phyloP scores from a whole-genome alignment of 2,329 filamentous ascomycete genomes.

The Colletotrichum godetiae region DNA sequence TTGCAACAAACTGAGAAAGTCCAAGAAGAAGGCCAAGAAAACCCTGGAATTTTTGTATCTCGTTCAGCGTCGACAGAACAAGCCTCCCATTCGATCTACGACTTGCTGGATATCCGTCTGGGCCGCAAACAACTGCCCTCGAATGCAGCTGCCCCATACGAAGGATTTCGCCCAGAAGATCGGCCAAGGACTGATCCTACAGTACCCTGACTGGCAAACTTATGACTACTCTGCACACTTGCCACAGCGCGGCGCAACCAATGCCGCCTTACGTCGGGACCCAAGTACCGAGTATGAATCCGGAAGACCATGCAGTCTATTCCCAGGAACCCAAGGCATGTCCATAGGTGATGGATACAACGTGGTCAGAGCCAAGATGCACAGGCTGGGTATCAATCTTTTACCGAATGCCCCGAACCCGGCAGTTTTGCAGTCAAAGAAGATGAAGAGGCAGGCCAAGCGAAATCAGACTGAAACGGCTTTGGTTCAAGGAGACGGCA shows the following conservation, averaged over 20 bases:
- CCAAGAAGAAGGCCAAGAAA: not conserved
- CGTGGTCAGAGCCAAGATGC: not conserved
- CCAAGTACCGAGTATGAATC: conserved; percentile 5
- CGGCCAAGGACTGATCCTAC: no score
- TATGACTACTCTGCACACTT: not conserved
- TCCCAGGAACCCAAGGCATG: not conserved
- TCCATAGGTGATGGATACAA: not conserved
- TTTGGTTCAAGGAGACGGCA: not conserved
- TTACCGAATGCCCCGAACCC: not conserved
- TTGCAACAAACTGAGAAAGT: not conserved
- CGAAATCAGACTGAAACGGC: not conserved
- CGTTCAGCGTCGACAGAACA: conserved; percentile 6
- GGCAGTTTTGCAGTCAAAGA: not conserved
- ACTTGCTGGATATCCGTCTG: conserved; percentile 16
- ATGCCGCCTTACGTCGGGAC: not conserved
- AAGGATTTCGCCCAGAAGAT: conserved; percentile 2
- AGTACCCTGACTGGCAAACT: conserved; percentile 5
- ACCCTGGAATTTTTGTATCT: conserved; percentile 5
- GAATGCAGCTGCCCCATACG: conserved; percentile 3
- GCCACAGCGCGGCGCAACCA: not conserved
- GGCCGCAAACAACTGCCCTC: not conserved
- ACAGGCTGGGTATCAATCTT: not conserved
- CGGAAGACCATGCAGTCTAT: not conserved
- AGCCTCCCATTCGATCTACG: conserved; percentile 2
- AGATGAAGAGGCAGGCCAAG: not conserved